Evolutionary conservation across 2,329 filamentous ascomycete genomes (phyloP), one percentile per base, ranked within the genome.

Genomic region (Fusarium sp.): DNA sequence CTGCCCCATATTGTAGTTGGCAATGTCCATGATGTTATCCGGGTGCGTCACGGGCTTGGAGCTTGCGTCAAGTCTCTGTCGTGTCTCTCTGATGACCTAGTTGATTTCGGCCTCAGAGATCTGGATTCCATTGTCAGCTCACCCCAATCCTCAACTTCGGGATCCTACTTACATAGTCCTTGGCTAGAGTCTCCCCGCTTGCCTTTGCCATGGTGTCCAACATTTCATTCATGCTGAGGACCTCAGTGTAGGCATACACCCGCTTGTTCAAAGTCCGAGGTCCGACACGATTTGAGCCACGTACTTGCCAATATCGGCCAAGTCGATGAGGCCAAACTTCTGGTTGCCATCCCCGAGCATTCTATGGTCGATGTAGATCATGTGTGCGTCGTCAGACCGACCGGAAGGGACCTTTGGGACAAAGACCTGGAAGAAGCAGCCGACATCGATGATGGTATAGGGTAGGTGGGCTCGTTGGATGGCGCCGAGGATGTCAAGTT

Each of bases 91-190:
- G 39, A 41, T 41, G 39, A 41, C 39, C n/a, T 41, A 9, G n/a
- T 20, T 6, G 5, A 41, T 4, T 41, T 41, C n/a, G 39, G 39
- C 39, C 10, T 41, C n/a, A 2, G 39, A 41, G 10, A 41, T 41
- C 39, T 41, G 2, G n/a, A 41, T 41, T 0, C 4, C 1, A 11
- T 8, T 20, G 9, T 41, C 13, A n/a, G 18, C 10, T 20, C 20
- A 9, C 11, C 2, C 18, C 2, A n/a, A n/a, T n/a, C 11, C n/a
- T 18, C 9, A 0, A 6, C 18, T 16, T 20, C 1, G 0, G 39
- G 7, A 3, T 41, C 5, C n/a, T 13, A 0, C 39, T 41, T 11
- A 41, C 39, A 7, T 20, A 41, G 1, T 41, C 39, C 39, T n/a
- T 20, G 2, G 10, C 5, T n/a, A n/a, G 10, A 6, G 10, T 20